Percentiles rank a stretch among this genome's conserved stretches.
Conservation (phyloP, 768 basidiomycete species). For the Mycena haematopus region DNA sequence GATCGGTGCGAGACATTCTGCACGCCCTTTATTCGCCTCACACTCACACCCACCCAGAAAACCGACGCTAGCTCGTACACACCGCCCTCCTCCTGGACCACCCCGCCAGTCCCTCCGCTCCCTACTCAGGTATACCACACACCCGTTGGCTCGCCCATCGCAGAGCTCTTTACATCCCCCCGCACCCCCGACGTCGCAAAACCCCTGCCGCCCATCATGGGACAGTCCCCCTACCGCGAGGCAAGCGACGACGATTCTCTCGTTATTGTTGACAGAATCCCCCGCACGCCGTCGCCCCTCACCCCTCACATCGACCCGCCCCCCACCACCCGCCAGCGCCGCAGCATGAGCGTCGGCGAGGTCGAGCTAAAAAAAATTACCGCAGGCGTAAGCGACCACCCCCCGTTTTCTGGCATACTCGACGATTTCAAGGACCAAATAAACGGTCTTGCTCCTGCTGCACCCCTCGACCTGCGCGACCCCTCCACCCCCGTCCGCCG, state of each 20-base stretch:
- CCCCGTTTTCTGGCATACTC: conserved; percentile 65
- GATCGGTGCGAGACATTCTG: conserved; percentile 57
- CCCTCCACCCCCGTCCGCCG: conserved; percentile 65
- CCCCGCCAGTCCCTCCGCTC: conserved; percentile 59
- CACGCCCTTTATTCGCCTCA: conserved; percentile 14
- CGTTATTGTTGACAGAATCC: conserved; percentile 59
- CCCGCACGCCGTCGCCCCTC: conserved; percentile 43
- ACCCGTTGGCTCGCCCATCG: conserved; percentile 50
- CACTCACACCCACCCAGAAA: conserved; percentile 48
- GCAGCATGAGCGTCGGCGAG: conserved; percentile 79
- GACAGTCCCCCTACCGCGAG: conserved; percentile 41
- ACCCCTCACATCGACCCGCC: conserved; percentile 34
- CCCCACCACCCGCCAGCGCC: conserved; percentile 50
- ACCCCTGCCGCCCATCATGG: conserved; percentile 67
- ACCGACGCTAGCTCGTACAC: conserved; percentile 55
- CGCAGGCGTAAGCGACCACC: conserved; percentile 44
- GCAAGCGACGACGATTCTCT: conserved; percentile 57
- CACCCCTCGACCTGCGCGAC: conserved; percentile 67
- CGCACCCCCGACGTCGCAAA: conserved; percentile 54
- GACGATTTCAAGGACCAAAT: conserved; percentile 78
- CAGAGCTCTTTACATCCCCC: conserved; percentile 55
- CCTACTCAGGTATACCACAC: conserved; percentile 49
- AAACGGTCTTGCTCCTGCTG: conserved; percentile 65
- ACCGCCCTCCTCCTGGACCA: background rate
- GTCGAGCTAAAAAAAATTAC: conserved; percentile 58